Conservation (phyloP, 768 basidiomycete genomes). For the Nevesoporus exiguus region DNA sequence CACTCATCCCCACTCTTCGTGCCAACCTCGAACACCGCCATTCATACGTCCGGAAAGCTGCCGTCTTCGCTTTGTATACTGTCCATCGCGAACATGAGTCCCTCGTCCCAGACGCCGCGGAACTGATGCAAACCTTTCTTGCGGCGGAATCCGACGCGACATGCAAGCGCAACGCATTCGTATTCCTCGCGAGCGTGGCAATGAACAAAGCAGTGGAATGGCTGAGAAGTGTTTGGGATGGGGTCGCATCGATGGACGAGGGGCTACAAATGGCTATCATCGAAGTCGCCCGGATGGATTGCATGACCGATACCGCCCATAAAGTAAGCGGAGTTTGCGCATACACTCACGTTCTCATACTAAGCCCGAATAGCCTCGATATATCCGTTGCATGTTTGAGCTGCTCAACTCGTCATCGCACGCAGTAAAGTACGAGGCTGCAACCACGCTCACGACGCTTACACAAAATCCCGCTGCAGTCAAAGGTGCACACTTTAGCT, state of each 20-base stretch:
- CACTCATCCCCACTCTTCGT: constrained; percentile 89
- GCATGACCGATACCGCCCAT: constrained; percentile 78
- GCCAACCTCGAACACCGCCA: constrained; percentile 96
- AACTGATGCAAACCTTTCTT: constrained; percentile 94
- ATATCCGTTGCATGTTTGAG: constrained; percentile 92
- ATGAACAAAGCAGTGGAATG: constrained; percentile 93
- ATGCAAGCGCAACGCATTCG: constrained; percentile 96
- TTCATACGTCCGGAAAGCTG: constrained; percentile 97
- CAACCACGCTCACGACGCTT: constrained; percentile 87
- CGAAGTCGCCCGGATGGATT: constrained; percentile 89
- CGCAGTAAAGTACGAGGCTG: constrained; percentile 97
- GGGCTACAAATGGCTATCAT: constrained; percentile 93
- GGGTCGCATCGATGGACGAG: constrained; percentile 81
- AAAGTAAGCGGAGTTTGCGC: constrained; percentile 49
- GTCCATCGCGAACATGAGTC: constrained; percentile 94
- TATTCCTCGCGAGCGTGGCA: constrained; percentile 82
- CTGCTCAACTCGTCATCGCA: constrained; percentile 85
- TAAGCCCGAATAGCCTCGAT: constrained; percentile 60
- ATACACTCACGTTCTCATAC: not conserved
- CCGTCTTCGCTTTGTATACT: constrained; percentile 92
- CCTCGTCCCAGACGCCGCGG: constrained; percentile 94
- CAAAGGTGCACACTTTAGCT: constrained; percentile 57
- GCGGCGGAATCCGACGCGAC: constrained; percentile 94
- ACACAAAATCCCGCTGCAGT: constrained; percentile 96
- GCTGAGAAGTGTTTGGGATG: constrained; percentile 80